A percentile compares a stretch with the other conserved stretches of the same genome.
Evolutionary conservation across 768 basidiomycete species (phyloP).

Genomic region (Boletus pseudopeckii): DNA sequence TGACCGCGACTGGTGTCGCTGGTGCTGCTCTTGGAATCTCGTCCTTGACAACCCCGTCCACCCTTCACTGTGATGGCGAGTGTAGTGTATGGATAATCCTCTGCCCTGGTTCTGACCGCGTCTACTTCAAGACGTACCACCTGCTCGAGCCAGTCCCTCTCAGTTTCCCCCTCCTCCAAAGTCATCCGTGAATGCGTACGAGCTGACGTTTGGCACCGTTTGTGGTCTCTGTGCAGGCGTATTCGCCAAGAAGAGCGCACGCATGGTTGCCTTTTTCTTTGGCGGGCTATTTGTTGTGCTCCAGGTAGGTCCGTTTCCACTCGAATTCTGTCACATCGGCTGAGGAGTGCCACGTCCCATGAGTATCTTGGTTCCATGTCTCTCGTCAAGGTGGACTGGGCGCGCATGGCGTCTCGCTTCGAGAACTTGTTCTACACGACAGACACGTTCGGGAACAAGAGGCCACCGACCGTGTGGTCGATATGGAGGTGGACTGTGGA

Average conservation of each 20-base stretch:
- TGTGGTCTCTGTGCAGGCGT: constrained; percentile 88
- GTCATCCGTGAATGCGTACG: constrained; percentile 76
- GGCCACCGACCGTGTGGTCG: constrained; percentile 61
- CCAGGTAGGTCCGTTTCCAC: constrained; percentile 53
- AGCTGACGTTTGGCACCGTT: constrained; percentile 86
- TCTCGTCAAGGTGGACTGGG: constrained; percentile 80
- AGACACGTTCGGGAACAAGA: constrained; percentile 50
- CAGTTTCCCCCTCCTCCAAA: constrained; percentile 46
- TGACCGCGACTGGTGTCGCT: constrained; percentile 35
- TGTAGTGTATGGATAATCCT: neutral
- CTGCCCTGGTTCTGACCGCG: constrained; percentile 2
- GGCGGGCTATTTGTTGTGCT: constrained; percentile 89
- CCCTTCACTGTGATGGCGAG: constrained; percentile 55
- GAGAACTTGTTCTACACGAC: constrained; percentile 69
- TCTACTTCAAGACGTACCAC: constrained; percentile 7
- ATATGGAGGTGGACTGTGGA: constrained; percentile 67
- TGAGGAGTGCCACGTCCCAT: neutral
- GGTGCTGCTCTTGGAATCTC: constrained; percentile 46
- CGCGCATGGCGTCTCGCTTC: constrained; percentile 57
- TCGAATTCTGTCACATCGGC: neutral
- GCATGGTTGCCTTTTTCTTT: constrained; percentile 76
- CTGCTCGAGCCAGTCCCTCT: constrained; percentile 8
- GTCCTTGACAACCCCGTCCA: constrained; percentile 28
- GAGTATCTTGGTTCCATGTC: constrained; percentile 79
- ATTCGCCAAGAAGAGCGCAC: constrained; percentile 94